Evolutionary conservation across 345 rosid genomes (phyloP).

Genomic region (Brassica juncea): DNA sequence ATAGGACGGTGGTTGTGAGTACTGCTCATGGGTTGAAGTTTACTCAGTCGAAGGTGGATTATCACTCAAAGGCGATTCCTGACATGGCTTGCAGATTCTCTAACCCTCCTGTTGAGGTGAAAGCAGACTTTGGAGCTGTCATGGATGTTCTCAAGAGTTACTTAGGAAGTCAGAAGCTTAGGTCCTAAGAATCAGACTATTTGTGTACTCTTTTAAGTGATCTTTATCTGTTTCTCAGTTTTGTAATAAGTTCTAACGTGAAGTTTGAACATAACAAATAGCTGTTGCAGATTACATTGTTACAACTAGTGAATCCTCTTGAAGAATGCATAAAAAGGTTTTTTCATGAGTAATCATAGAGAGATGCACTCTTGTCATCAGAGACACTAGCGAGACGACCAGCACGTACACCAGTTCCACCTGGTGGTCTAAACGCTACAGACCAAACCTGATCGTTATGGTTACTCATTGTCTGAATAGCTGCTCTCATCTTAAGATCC

Average conservation of each 20-base stretch:
- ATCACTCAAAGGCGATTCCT: slow-evolving; percentile 68
- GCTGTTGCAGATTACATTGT: slow-evolving; percentile 1
- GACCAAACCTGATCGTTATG: slow-evolving; percentile 95
- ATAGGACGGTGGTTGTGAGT: slow-evolving; percentile 82
- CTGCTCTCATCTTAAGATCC: slow-evolving; percentile 93
- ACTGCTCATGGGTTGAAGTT: slow-evolving; percentile 95
- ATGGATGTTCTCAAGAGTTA: slow-evolving; percentile 77
- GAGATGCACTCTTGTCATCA: slow-evolving; percentile 89
- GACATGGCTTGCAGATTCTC: slow-evolving; percentile 83
- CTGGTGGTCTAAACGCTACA: slow-evolving; percentile 72
- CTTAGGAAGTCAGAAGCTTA: slow-evolving; percentile 50
- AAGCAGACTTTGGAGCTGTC: slow-evolving; percentile 78
- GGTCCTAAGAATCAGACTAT: slow-evolving; percentile 24
- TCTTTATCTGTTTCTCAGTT: slow-evolving; percentile 29
- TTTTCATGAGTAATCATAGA: slow-evolving; percentile 74
- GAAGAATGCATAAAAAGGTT: background rate
- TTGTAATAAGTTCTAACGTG: slow-evolving; percentile 26
- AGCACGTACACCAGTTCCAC: slow-evolving; percentile 50
- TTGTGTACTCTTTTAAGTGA: background rate
- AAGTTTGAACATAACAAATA: slow-evolving; percentile 21
- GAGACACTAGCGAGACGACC: slow-evolving; percentile 88
- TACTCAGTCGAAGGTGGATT: slow-evolving; percentile 78
- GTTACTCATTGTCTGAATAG: slow-evolving; percentile 88
- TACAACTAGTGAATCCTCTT: background rate
- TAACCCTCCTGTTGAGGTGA: slow-evolving; percentile 75